Evolutionary conservation across 129 eudicot species (phyloP).

Genomic region (Apium graveolens): DNA sequence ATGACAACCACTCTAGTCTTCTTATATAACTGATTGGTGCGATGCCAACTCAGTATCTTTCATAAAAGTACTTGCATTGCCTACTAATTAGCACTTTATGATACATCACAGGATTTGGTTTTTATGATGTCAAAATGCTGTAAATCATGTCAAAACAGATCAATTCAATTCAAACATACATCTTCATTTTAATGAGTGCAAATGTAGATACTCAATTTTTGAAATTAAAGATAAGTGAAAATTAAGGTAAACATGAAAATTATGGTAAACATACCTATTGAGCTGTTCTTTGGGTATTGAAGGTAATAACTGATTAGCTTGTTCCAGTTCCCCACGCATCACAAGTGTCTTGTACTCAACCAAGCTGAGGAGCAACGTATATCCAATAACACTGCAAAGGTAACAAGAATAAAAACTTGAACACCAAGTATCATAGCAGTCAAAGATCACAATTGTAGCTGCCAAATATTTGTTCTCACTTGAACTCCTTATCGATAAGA

Average conservation of each 20-base stretch:
- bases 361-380: conserved; percentile 87
- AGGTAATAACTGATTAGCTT: conserved; percentile 74
- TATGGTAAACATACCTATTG: conserved; percentile 41
- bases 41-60: neutral
- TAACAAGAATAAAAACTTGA: conserved; percentile 11
- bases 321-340: conserved; percentile 96
- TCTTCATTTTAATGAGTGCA: neutral
- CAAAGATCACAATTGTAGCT: neutral
- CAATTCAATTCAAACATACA: neutral
- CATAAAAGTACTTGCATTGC: neutral
- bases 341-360: conserved; percentile 98
- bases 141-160: neutral
- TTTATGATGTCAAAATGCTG: neutral
- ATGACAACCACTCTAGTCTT: neutral
- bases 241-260: neutral
- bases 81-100: neutral
- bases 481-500: conserved; percentile 94
- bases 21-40: neutral
- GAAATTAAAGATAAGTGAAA: neutral
- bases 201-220: neutral
- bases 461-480: conserved; percentile 48
- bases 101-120: neutral
- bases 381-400: conserved; percentile 71
- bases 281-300: conserved; percentile 88
- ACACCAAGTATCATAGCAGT: conserved; percentile 11